These are phyloP conservation scores for Sporisorium scitamineum DNA, from an alignment of 1,284 basidiomycete genomes.

Conservation along the genomic window DNA sequence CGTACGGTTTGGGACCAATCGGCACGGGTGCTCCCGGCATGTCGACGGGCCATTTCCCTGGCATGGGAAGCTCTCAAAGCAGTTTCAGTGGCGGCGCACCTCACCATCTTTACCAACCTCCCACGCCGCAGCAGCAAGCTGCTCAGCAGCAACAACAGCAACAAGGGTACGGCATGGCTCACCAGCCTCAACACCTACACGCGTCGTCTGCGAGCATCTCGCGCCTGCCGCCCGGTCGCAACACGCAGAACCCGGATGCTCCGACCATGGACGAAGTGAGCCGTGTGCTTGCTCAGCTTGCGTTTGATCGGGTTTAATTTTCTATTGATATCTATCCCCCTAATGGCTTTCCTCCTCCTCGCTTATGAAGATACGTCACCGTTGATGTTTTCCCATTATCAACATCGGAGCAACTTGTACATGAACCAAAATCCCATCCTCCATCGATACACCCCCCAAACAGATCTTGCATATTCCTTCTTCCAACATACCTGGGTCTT, in stretches of 20 bases:
- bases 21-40: constrained; percentile 36
- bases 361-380: neutral
- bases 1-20: constrained; percentile 50
- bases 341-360: neutral
- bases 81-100: constrained; percentile 22
- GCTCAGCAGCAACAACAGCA: constrained; percentile 22
- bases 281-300: constrained; percentile 63
- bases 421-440: neutral
- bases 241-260: constrained; percentile 37
- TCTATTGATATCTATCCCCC: neutral
- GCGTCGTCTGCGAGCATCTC: constrained; percentile 55
- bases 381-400: neutral
- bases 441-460: constrained; percentile 3
- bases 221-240: constrained; percentile 45
- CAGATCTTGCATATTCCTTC: neutral
- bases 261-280: constrained; percentile 66
- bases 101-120: constrained; percentile 32
- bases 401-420: constrained; percentile 14
- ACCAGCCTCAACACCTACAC: constrained; percentile 39
- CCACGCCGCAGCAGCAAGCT: constrained; percentile 16
- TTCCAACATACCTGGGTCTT: constrained; percentile 9
- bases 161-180: constrained; percentile 21
- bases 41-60: constrained; percentile 37
- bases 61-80: constrained; percentile 31
- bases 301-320: constrained; percentile 55